A percentile compares a stretch with the other conserved stretches of the same genome.
Conservation (phyloP, 768 basidiomycete genomes). For the Cantharellus anzutake region DNA sequence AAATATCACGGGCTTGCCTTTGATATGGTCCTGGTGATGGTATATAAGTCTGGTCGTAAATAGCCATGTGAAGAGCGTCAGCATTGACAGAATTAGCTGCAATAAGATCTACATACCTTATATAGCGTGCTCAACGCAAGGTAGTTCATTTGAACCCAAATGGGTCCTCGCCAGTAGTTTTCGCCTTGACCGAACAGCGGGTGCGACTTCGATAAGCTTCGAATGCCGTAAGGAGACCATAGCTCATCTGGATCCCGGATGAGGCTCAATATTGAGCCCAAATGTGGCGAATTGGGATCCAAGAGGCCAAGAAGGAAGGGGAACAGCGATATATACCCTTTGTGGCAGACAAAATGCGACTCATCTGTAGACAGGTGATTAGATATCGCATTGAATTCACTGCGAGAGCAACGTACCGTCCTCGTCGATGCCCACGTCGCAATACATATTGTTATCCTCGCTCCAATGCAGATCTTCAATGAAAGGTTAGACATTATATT, state of each 20-base stretch:
- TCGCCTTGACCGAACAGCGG: conserved; percentile 83
- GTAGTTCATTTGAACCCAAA: conserved; percentile 98
- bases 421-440: conserved; percentile 67
- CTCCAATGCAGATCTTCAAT: conserved; percentile 78
- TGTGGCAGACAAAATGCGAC: conserved; percentile 77
- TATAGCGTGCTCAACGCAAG: conserved; percentile 62
- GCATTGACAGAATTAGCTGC: not conserved
- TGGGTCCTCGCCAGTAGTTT: conserved; percentile 94
- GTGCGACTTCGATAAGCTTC: conserved; percentile 74
- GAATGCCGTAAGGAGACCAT: conserved; percentile 82
- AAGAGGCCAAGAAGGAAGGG: conserved; percentile 77
- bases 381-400: not conserved
- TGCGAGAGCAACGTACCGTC: conserved; percentile 35
- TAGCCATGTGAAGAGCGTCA: not conserved
- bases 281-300: conserved; percentile 53
- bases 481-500: not conserved
- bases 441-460: conserved; percentile 80
- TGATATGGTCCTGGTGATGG: conserved; percentile 66
- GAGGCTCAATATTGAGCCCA: conserved; percentile 64
- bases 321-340: conserved; percentile 87
- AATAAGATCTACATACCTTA: conserved; percentile 28
- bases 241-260: conserved; percentile 65
- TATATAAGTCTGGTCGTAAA: conserved; percentile 43
- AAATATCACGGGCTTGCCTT: conserved; percentile 54
- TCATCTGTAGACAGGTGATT: conserved; percentile 38